Evolutionary conservation across 176 grass and related monocot species (phyloP), one percentile per base, ranked within the genome.

Genomic region (Ampelocalamus luodianensis): DNA sequence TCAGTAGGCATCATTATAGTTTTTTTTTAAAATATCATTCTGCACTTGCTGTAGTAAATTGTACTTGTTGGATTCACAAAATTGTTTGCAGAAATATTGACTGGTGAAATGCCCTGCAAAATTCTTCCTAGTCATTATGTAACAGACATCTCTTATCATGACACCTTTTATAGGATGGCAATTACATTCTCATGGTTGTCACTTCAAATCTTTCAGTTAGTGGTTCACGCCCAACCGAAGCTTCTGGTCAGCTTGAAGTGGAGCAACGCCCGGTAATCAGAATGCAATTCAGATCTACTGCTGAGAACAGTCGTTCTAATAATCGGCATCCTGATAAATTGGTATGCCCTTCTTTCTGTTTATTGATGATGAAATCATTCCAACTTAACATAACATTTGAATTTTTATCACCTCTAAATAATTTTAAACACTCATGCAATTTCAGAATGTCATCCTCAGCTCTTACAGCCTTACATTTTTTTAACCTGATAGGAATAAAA

Each of bases 231-330:
- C 83, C 74, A 29, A 48, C 61, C 9, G 67, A 83, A 43, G 53
- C 79, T 79, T 74, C 86, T 74, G 50, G 50, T 85, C 72, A 53
- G 73, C 78, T 83, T 79, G 86, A 79, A 82, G 73, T 43, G 64
- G 87, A 86, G 23, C 78, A 79, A 70, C 86, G 86, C 23, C 86
- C 83, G 1, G 82, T 60, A 61, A 89, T 92, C 69, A 88, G 83
- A 86, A 89, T 89, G 86, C 90, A 89, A 65, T 79, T 92, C 24
- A 82, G 43, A 77, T 79, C 82, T 85, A 71, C 24, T 73, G 78
- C 86, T 79, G 90, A 92, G 36, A 92, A 89, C 61, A 92, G 50
- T 43, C 90, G 56, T 62, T 82, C 73, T 37, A 88, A 82, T 79
- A 89, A 74, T 79, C 40, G 44, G 50, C 86, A 74, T 62, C 34